A percentile compares a stretch with the other conserved stretches of the same genome.
phyloP scores from a whole-genome alignment of 73 alveolate genomes.

The Breviolum minutum region DNA sequence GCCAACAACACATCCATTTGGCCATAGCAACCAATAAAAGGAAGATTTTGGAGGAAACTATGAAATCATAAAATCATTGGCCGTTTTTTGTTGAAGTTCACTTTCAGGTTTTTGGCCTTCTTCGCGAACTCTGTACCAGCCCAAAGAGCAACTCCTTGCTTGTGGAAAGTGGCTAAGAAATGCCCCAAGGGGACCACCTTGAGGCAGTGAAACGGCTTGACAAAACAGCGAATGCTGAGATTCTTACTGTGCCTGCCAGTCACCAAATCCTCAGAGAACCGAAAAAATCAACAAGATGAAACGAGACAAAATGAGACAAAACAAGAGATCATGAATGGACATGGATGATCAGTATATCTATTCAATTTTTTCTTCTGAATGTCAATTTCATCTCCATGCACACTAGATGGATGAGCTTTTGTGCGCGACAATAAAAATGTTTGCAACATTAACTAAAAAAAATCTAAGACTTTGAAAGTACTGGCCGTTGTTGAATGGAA shows the following conservation, averaged over 20 bases:
- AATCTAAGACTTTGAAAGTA: no score
- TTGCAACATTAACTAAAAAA: no score
- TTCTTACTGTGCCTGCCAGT: conserved; percentile 63
- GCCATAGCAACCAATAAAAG: not conserved
- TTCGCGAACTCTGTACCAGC: conserved; percentile 86
- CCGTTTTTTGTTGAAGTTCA: no score
- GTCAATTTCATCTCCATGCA: no score
- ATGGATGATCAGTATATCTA: not conserved
- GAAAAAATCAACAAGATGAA: no score
- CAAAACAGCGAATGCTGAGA: not conserved
- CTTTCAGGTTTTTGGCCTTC: not conserved
- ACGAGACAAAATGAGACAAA: no score
- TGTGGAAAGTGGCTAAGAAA: conserved; percentile 90
- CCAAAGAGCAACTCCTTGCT: conserved; percentile 95
- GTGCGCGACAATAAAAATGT: not conserved
- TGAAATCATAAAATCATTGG: no score
- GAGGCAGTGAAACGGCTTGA: not conserved
- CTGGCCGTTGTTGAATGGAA: not conserved
- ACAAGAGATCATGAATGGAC: not conserved
- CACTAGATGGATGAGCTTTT: not conserved
- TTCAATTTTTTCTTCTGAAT: no score
- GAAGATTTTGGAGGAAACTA: no score
- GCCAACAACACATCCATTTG: not conserved
- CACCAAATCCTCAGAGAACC: conserved; percentile 82
- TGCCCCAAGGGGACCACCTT: conserved; percentile 93